Evolutionary conservation across 1,139 yeast species (phyloP).

Genomic region (Trichomonascaceae sp.): DNA sequence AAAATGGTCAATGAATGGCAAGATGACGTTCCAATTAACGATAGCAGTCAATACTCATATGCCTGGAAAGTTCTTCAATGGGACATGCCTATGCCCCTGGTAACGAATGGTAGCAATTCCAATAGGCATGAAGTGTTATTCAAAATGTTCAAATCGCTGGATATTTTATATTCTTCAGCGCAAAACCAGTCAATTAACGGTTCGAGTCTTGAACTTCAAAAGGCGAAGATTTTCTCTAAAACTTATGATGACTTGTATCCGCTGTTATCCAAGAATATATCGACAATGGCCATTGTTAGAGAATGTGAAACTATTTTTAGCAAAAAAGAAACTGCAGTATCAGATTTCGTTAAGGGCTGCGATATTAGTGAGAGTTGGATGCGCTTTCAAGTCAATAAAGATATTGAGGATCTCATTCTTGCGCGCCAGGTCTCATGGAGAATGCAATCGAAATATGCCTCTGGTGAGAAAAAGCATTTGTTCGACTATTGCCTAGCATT

Average conservation of each 20-base stretch:
- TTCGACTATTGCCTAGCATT: conserved; percentile 4
- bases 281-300: conserved; percentile 5
- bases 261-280: neutral
- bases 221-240: neutral
- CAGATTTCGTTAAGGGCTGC: neutral
- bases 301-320: conserved; percentile 5
- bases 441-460: neutral
- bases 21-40: conserved; percentile 1
- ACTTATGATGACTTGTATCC: conserved; percentile 1
- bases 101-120: conserved; percentile 17
- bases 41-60: conserved; percentile 37
- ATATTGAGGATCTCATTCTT: conserved; percentile 17
- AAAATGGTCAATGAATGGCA: conserved; percentile 19
- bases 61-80: conserved; percentile 70
- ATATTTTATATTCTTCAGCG: neutral
- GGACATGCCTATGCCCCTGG: conserved; percentile 46
- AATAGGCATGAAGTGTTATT: conserved; percentile 44
- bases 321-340: neutral
- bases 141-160: conserved; percentile 37
- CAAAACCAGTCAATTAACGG: neutral
- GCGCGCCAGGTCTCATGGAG: conserved; percentile 23
- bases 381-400: conserved; percentile 11
- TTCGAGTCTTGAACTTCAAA: neutral
- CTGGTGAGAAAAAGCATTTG: neutral
- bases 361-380: conserved; percentile 4